Conservation (phyloP, 352 stramenopile genomes). For the Thraustotheca clavata region DNA sequence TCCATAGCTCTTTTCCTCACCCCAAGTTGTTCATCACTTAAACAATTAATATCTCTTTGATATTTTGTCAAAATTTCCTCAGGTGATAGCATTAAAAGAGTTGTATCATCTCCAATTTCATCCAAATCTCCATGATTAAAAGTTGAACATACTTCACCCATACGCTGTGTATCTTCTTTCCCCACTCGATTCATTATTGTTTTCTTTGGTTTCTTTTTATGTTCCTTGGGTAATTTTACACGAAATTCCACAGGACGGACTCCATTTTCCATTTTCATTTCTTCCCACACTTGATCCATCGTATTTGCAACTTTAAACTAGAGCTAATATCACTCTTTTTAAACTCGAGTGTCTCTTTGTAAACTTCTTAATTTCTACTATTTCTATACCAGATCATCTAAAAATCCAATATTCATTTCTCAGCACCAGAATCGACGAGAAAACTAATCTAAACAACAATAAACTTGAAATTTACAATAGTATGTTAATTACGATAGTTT, state of each 20-base stretch:
- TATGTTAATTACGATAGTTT: no score
- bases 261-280: constrained; percentile 34
- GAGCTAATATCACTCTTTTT: no score
- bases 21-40: constrained; percentile 37
- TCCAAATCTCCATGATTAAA: not conserved
- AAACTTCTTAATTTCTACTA: not conserved
- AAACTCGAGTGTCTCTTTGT: no score
- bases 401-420: no score
- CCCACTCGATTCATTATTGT: no score
- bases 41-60: constrained; percentile 40
- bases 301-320: no score
- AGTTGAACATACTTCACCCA: not conserved
- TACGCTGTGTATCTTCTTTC: not conserved
- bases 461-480: no score
- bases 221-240: constrained; percentile 32
- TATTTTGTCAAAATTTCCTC: not conserved
- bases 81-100: not conserved
- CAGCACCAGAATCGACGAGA: no score
- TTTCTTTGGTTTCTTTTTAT: constrained; percentile 18
- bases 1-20: constrained; percentile 56
- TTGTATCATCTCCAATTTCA: not conserved
- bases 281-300: constrained; percentile 40
- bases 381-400: not conserved
- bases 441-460: no score
- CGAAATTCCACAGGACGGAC: constrained; percentile 24